A percentile compares a stretch with the other conserved stretches of the same genome.
phyloP scores from a whole-genome alignment of 495 filamentous ascomycete genomes.

The Acidomyces sp. region DNA sequence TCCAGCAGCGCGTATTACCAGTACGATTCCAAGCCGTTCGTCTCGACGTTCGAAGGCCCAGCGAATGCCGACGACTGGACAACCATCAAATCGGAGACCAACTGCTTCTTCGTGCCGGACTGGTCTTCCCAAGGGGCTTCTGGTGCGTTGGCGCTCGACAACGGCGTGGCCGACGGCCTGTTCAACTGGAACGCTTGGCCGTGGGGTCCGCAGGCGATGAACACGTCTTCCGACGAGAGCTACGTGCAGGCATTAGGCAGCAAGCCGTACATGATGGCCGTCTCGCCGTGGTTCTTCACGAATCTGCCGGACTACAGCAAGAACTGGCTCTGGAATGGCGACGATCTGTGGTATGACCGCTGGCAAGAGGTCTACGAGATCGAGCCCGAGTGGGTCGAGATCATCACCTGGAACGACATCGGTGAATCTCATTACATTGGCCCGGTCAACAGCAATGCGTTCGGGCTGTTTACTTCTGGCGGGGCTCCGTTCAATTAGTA shows the following conservation, averaged over 20 bases:
- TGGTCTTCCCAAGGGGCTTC: constrained; percentile 38
- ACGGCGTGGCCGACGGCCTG: constrained; percentile 42
- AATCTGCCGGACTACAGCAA: constrained; percentile 56
- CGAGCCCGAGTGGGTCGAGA: constrained; percentile 47
- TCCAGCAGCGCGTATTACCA: constrained; percentile 38
- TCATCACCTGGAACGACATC: constrained; percentile 59
- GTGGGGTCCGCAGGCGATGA: constrained; percentile 30
- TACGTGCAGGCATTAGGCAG: constrained; percentile 39
- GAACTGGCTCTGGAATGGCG: constrained; percentile 61
- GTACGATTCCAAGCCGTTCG: constrained; percentile 44
- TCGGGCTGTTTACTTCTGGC: constrained; percentile 18
- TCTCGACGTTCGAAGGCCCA: constrained; percentile 60
- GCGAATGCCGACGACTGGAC: constrained; percentile 45
- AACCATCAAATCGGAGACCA: constrained; percentile 37
- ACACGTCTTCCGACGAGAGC: constrained; percentile 36
- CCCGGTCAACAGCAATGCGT: constrained; percentile 34
- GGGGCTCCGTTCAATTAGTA: background rate
- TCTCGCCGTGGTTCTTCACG: constrained; percentile 65
- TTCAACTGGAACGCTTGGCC: constrained; percentile 71
- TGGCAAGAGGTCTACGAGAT: constrained; percentile 56
- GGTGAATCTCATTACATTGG: constrained; percentile 67
- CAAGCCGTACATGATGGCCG: constrained; percentile 68
- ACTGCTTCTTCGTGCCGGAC: constrained; percentile 47
- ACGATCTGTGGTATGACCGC: constrained; percentile 60
- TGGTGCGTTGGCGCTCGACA: background rate